phyloP scores from a whole-genome alignment of 2,329 filamentous ascomycete genomes.

The Arthrobotrys entomopaga region DNA sequence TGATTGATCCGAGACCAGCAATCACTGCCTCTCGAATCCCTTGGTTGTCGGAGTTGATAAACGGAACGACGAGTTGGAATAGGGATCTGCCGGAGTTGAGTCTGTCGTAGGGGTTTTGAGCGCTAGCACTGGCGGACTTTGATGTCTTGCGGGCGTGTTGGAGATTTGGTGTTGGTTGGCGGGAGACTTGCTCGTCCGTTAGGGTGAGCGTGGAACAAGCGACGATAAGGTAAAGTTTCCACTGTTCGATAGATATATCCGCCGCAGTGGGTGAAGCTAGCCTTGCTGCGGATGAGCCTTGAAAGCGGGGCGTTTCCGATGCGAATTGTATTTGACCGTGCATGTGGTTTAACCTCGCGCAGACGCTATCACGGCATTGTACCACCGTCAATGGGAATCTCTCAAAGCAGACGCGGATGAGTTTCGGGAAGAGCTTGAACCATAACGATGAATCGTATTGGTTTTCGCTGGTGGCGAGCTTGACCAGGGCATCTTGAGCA shows the following conservation, averaged over 20 bases:
- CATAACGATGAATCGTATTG: conserved; percentile 94
- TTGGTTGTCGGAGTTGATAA: conserved; percentile 80
- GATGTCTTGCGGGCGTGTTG: conserved; percentile 87
- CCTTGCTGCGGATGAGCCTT: conserved; percentile 58
- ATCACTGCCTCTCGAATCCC: conserved; percentile 91
- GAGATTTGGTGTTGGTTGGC: conserved; percentile 68
- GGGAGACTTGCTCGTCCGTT: conserved; percentile 73
- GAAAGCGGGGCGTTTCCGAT: conserved; percentile 73
- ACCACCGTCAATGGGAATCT: conserved; percentile 91
- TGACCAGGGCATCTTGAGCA: conserved; percentile 84
- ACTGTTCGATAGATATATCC: conserved; percentile 93
- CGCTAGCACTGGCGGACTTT: conserved; percentile 72
- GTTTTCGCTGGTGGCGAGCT: conserved; percentile 93
- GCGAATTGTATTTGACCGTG: conserved; percentile 83
- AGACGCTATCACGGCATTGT: conserved; percentile 89
- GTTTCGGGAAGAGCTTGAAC: conserved; percentile 97
- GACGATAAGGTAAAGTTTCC: conserved; percentile 97
- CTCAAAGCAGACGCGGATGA: conserved; percentile 89
- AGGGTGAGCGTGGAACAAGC: conserved; percentile 88
- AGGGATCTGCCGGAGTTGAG: conserved; percentile 87
- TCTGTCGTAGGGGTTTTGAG: conserved; percentile 68
- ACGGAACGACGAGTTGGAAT: conserved; percentile 89
- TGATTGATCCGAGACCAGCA: conserved; percentile 90
- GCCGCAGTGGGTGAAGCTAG: conserved; percentile 62
- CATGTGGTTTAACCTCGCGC: conserved; percentile 91